Base-by-base conservation (phyloP, 306 rosid genomes). In the Dryas drummondii region DNA sequence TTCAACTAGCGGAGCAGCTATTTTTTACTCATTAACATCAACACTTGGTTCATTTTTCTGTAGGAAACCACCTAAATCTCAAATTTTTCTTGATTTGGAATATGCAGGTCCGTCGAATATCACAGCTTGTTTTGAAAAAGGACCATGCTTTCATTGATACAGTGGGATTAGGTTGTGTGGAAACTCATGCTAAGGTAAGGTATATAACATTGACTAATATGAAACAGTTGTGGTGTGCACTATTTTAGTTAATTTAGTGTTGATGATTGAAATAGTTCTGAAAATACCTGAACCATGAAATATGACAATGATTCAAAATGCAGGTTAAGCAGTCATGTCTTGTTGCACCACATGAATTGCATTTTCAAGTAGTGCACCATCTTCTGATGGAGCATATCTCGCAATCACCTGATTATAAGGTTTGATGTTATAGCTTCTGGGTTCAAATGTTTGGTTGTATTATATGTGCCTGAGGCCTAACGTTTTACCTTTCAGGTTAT, bases 41-140 rank as follows among this genome's bases (percentile, higher is more conserved):
- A 26, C 66, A 42, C 45, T 57, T 22, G 26, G 40, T 63, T 50
- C 22, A 45, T 62, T 82, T 74, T 79, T 22, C 72, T 72, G 49
- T 47, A 63, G 69, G 32, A 70, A 81, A 73, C 70, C 50, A 13
- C 76, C 78, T 11, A 59, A 83, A 63, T 55, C 60, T 63, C 54
- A 79, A n/a, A 51, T 58, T 57, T 45, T 74, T 45, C 57, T 62
- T 60, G 58, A 76, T 78, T 71, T 55, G 73, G 49, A 66, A 67
- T 44, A 46, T 78, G 72, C 84, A 94, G 98, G 98, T 91, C 46
- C 96, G 97, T 52, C 93, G 96, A 19, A 59, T 90, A 81, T 91
- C 98, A 73, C 98, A 94, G 83, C 93, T 94, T 85, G 92, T 91
- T 81, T 85, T 94, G 89, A 88, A 88, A 72, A 89, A 92, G 79